These are phyloP conservation scores for Hypoxylon sp. DNA, from an alignment of 2,329 filamentous ascomycete species.

Conservation along the genomic window DNA sequence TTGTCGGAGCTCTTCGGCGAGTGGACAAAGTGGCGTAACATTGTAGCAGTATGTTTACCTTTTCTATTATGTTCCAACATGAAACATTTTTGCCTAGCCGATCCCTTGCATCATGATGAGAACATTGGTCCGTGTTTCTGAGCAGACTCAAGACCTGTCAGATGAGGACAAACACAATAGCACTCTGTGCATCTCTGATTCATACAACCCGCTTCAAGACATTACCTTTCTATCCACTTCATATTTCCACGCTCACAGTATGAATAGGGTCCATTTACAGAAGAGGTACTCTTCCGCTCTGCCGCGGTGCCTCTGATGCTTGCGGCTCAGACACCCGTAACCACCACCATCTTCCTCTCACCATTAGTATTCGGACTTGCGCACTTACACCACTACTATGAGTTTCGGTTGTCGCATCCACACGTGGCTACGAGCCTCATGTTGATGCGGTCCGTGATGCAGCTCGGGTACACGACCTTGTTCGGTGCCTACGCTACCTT, in stretches of 20 bases:
- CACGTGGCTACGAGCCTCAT: conserved; percentile 75
- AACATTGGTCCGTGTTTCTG: conserved; percentile 87
- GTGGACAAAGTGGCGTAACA: conserved; percentile 89
- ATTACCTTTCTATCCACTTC: not conserved
- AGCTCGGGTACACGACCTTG: conserved; percentile 90
- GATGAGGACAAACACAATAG: conserved; percentile 56
- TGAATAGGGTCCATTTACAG: conserved; percentile 83
- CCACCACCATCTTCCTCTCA: conserved; percentile 80
- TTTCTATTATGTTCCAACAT: conserved; percentile 2
- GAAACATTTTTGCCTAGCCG: not conserved
- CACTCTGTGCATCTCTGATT: conserved; percentile 54
- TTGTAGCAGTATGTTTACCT: conserved; percentile 77
- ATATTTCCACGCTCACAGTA: conserved; percentile 22
- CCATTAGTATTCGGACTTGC: conserved; percentile 94
- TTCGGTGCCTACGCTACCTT: conserved; percentile 97
- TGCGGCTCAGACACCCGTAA: conserved; percentile 71
- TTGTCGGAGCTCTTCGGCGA: conserved; percentile 74
- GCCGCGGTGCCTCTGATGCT: conserved; percentile 87
- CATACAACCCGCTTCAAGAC: conserved; percentile 16
- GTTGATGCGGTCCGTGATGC: conserved; percentile 81
- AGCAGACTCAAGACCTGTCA: conserved; percentile 64
- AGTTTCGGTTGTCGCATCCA: conserved; percentile 87
- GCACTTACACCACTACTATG: conserved; percentile 96
- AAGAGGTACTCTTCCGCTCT: conserved; percentile 94
- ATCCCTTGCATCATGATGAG: conserved; percentile 71